Base-by-base conservation (phyloP, 768 basidiomycete genomes). In the Termitomyces sp. region DNA sequence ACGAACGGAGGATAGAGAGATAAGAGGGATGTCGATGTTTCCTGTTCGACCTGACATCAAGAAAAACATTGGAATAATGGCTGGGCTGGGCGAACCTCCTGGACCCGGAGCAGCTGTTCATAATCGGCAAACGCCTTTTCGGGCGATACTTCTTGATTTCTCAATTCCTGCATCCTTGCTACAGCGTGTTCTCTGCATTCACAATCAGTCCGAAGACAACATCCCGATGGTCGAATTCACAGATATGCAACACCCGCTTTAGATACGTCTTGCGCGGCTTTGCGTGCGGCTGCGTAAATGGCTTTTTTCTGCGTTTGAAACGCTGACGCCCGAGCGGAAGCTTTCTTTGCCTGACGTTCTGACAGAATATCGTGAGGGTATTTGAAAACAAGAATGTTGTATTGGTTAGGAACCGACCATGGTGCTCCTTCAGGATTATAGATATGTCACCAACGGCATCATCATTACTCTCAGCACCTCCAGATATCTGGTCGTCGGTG, bases 211-310 rank as follows among this genome's bases (percentile, higher is more conserved):
- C 42, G 54, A 26, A 42, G n/a, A 18, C 34, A 54, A 27, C 46
- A 43, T 9, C 24, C 10, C 39, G 45, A 40, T 20, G 32, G 24
- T 42, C 22, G 14, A 13, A 36, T 44, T 59, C 55, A 76, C 76
- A 77, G 58, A 53, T 68, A 65, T 30, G 62, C 60, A n/a, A 62
- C 63, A 46, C 73, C 73, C 9, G 67, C 59, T 51, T 60, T 65
- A 1, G 67, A 68, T 6, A 75, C 55, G 27, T 68, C 68, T 55
- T 68, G 69, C 2, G 68, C 67, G 32, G 63, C 61, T 55, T 68
- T 66, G 53, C 76, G 71, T 26, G 74, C 72, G 8, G 70, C 60
- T 6, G 66, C 61, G 62, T 71, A 79, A 44, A 76, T 63, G 13
- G 62, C 66, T 40, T 70, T 70, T 56, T 73, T 75, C 55, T 71